Evolutionary conservation across 371 early-diverging fungal species (phyloP), one percentile per base, ranked within the genome.

Genomic region (Sporodiniella umbellata): DNA sequence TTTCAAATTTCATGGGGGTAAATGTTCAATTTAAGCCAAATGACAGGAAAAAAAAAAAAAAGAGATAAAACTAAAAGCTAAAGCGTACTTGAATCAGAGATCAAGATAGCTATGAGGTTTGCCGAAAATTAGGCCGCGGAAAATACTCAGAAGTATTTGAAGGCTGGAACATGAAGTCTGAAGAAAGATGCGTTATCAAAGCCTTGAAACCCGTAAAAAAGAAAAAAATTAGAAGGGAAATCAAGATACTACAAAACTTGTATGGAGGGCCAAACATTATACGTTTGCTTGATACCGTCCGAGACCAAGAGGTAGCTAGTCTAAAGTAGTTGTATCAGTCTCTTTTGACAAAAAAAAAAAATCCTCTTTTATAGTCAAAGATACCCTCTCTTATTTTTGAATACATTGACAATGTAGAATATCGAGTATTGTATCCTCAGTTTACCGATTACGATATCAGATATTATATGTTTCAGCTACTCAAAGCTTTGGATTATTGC

Each of bases 101-200:
- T 42, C 96, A 93, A 71, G 96, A 96, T 51, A 91, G 93, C 69
- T 99, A 99, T 72, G 94, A 95, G 72, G 95, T 99, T 48, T 81
- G 90, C 33, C 84, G 92, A 53, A 95, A 94, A 71, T 79, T 99
- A 44, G 99, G 99, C 31, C 88, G 96, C 40, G 99, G 99, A 54
- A 99, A 99, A 80, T 99, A 99, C 84, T 97, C 97, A 0, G 99
- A 99, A 72, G 99, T 99, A n/a, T 99, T 99, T 78, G 94, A 95
- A 71, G 99, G 99, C 7, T 73, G 90, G 64, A 91, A 91, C 68
- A 70, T 90, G 23, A 75, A 69, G 45, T 80, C 78, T 64, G 65
- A 79, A 53, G 77, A 85, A 57, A 85, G 89, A 62, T 92, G 94
- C 69, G 93, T 98, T 60, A 99, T 99, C 82, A 99, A 99, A 78